Evolutionary conservation across 2,329 filamentous ascomycete genomes (phyloP), one percentile per base, ranked within the genome.

Genomic region (Microsporum canis): DNA sequence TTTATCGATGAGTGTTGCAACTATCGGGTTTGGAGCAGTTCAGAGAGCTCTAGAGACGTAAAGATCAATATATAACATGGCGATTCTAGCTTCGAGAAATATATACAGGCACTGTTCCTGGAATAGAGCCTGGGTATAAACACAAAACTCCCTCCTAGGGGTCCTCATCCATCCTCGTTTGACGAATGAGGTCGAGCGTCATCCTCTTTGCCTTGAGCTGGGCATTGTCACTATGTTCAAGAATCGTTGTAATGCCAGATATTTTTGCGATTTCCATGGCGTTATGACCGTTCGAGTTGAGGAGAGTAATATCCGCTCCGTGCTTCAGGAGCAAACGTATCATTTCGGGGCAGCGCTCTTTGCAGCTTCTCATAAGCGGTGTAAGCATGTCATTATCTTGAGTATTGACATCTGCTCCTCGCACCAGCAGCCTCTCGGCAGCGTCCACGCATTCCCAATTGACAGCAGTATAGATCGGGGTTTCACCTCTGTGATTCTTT

Each of bases 401-500:
- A 5, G 39, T 14, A 49, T 64, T 61, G 29, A 66, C 34, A 17
- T 62, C 59, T 12, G 65, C 60, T 12, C 63, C 58, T 53, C 65
- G 57, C 29, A 66, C 61, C 7, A 69, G 47, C 4, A 69, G 58
- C 3, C 27, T 43, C 53, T 57, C 38, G 3, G 63, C 63, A n/a
- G 62, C 62, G 4, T 57, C 34, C 4, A 14, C 10, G 23, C 1
- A 36, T 10, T 55, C 8, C n/a, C 31, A 17, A 5, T 38, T 3
- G 23, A 47, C n/a, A 23, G 59, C 59, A 38, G 34, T 8, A 10
- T 12, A 8, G 12, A 73, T 64, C 10, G 74, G 73, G 36, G 67
- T 71, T 72, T 72, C 75, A 5, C 71, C 70, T 10, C 64, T 59
- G 60, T 75, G 69, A 62, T 76, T 73, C 38, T 68, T 67, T 58